Conservation (phyloP, 148 eudicot genomes). For the Persicaria maculosa region DNA sequence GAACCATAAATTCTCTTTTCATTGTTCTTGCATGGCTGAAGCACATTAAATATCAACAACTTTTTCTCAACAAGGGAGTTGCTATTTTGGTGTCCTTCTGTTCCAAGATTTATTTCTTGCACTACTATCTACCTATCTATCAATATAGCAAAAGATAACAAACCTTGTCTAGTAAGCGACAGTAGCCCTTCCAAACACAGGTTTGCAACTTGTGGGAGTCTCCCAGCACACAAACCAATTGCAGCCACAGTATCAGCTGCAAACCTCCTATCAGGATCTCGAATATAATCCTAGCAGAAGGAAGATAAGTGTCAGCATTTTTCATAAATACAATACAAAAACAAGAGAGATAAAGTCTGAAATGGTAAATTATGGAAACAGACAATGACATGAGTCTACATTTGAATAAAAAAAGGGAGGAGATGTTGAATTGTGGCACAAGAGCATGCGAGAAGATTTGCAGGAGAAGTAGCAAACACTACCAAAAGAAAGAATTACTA, state of each 20-base stretch:
- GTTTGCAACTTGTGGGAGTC: conserved; percentile 52
- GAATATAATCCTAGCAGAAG: conserved; percentile 73
- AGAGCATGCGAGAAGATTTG: conserved; percentile 5
- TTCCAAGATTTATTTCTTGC: background rate
- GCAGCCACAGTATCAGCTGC: conserved; percentile 98
- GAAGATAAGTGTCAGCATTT: background rate
- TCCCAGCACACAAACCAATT: conserved; percentile 79
- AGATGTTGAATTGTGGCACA: background rate
- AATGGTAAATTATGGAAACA: background rate
- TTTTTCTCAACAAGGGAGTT: background rate
- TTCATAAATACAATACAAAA: conserved; percentile 6
- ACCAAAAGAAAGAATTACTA: background rate
- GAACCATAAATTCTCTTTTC: background rate
- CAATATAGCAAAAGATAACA: conserved; percentile 14
- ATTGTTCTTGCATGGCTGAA: background rate
- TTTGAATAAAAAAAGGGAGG: background rate
- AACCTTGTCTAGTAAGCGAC: conserved; percentile 58
- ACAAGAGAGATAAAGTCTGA: background rate
- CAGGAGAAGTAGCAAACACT: background rate
- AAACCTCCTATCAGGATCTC: conserved; percentile 90
- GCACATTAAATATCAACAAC: background rate
- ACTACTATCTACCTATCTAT: background rate
- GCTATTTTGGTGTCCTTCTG: background rate
- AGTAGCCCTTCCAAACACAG: conserved; percentile 75
- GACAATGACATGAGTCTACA: background rate